phyloP scores from a whole-genome alignment of 2,329 filamentous ascomycete species.

The Ophiostoma sp. region DNA sequence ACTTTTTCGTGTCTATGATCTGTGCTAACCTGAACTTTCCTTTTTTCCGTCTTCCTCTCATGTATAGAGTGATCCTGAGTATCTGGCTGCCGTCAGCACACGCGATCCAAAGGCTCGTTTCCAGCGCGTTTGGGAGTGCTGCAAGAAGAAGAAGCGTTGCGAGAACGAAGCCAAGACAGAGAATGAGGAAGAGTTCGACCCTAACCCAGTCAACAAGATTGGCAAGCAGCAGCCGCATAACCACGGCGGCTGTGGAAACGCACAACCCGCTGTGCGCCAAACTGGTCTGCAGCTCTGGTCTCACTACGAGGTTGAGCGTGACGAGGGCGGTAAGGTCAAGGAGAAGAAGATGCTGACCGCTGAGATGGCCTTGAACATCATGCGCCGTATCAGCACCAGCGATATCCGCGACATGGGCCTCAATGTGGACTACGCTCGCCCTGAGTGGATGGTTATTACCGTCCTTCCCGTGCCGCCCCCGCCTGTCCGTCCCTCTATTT shows the following conservation, averaged over 20 bases:
- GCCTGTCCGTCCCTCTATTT: constrained; percentile 92
- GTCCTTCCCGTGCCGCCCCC: constrained; percentile 93
- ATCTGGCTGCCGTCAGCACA: constrained; percentile 71
- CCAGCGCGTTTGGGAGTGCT: constrained; percentile 83
- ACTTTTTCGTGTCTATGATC: constrained; percentile 38
- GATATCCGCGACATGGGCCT: constrained; percentile 84
- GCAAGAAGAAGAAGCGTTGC: constrained; percentile 81
- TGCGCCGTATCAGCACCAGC: constrained; percentile 74
- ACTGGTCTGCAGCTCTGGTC: constrained; percentile 77
- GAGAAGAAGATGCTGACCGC: constrained; percentile 81
- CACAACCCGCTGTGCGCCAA: constrained; percentile 81
- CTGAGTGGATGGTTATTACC: constrained; percentile 97
- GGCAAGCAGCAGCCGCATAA: constrained; percentile 47
- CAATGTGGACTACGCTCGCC: constrained; percentile 89
- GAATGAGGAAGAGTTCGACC: constrained; percentile 61
- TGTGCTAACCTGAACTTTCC: constrained; percentile 52
- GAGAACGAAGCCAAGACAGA: constrained; percentile 63
- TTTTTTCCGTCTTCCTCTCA: neutral
- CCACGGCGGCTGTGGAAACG: constrained; percentile 91
- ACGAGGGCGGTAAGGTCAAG: constrained; percentile 66
- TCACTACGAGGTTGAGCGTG: constrained; percentile 67
- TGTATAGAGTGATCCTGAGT: constrained; percentile 73
- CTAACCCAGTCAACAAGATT: constrained; percentile 36
- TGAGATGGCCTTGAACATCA: constrained; percentile 76
- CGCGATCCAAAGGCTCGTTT: constrained; percentile 94